Percentiles rank a stretch among this genome's conserved stretches.
These are phyloP conservation scores for Mortierella sp. DNA, from an alignment of 371 early-diverging fungal species.

Conservation along the genomic window DNA sequence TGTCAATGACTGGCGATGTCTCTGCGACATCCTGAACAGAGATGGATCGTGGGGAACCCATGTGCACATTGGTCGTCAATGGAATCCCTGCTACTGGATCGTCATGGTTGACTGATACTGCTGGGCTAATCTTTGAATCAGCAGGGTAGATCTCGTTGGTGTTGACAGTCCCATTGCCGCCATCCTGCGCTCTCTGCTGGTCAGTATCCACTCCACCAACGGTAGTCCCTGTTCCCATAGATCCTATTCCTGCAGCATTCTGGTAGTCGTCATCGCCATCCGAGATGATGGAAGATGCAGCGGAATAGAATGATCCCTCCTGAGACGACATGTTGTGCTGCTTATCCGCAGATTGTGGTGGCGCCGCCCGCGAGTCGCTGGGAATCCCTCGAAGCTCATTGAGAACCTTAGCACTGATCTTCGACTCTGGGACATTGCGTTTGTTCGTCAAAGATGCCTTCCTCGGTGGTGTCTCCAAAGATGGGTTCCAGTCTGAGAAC, in stretches of 20 bases:
- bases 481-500: constrained; percentile 31
- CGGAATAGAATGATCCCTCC: constrained; percentile 25
- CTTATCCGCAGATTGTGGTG: neutral
- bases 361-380: neutral
- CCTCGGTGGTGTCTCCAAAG: constrained; percentile 50
- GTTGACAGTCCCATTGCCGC: neutral
- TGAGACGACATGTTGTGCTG: constrained; percentile 9
- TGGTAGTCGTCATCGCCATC: constrained; percentile 18
- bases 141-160: neutral
- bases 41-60: constrained; percentile 6
- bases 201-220: neutral
- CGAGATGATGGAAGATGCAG: constrained; percentile 16
- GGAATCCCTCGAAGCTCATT: constrained; percentile 43
- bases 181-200: neutral
- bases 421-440: neutral
- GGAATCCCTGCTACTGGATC: neutral
- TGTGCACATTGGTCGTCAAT: neutral
- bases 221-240: neutral
- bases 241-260: neutral
- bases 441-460: neutral
- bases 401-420: constrained; percentile 19
- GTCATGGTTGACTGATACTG: neutral
- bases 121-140: neutral
- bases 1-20: constrained; percentile 7
- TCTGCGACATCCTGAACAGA: constrained; percentile 18